These are phyloP conservation scores for Leptographium lundbergii DNA, from an alignment of 2,329 filamentous ascomycete species.

Conservation along the genomic window DNA sequence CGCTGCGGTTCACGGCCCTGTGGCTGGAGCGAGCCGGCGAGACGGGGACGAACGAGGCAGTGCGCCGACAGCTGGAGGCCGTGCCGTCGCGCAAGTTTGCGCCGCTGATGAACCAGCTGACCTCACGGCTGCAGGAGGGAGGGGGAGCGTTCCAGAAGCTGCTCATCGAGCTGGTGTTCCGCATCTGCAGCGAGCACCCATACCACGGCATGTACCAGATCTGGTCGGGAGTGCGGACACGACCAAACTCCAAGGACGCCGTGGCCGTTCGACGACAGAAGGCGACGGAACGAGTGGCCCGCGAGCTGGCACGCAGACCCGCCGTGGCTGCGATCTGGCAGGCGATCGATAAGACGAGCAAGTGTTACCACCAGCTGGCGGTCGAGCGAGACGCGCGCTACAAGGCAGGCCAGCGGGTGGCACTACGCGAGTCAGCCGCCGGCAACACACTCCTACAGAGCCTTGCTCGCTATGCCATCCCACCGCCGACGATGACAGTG, in stretches of 20 bases:
- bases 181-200: constrained; percentile 84
- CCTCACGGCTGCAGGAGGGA: constrained; percentile 73
- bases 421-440: constrained; percentile 41
- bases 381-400: constrained; percentile 52
- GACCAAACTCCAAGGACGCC: constrained; percentile 58
- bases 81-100: constrained; percentile 92
- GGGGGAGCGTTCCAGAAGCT: constrained; percentile 58
- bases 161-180: constrained; percentile 59
- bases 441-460: constrained; percentile 51
- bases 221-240: constrained; percentile 65
- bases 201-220: constrained; percentile 97
- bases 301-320: constrained; percentile 42
- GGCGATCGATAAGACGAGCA: constrained; percentile 61
- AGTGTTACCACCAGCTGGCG: constrained; percentile 51
- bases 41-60: constrained; percentile 62
- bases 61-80: constrained; percentile 52
- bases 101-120: constrained; percentile 85
- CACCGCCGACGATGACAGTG: constrained; percentile 82
- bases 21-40: constrained; percentile 86
- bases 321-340: constrained; percentile 48
- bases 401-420: constrained; percentile 53
- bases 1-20: constrained; percentile 80
- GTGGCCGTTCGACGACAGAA: constrained; percentile 59
- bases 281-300: constrained; percentile 58
- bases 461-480: constrained; percentile 55